phyloP scores from a whole-genome alignment of 2,329 filamentous ascomycete species.

The Rutstroemia sp. region DNA sequence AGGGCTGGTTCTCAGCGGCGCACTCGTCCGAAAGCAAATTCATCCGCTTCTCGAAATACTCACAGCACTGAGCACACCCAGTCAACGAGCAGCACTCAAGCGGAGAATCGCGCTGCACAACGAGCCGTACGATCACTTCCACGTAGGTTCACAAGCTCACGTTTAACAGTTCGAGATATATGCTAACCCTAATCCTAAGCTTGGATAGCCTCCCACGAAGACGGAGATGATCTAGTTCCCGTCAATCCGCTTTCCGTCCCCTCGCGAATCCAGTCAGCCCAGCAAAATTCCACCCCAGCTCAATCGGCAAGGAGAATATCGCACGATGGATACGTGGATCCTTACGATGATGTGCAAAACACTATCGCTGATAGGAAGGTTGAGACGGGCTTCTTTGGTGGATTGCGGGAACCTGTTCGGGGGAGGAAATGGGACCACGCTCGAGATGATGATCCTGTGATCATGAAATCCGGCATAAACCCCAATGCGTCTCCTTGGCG shows the following conservation, averaged over 20 bases:
- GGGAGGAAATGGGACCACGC: conserved; percentile 31
- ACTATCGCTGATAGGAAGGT: conserved; percentile 18
- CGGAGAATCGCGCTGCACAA: conserved; percentile 18
- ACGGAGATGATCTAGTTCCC: conserved; percentile 18
- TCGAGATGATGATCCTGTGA: conserved; percentile 29
- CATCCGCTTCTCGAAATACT: conserved; percentile 19
- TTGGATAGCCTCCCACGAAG: conserved; percentile 29
- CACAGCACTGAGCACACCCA: conserved; percentile 17
- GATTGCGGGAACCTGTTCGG: conserved; percentile 26
- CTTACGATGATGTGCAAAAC: conserved; percentile 19
- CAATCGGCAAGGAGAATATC: conserved; percentile 21
- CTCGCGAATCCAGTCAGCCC: conserved; percentile 22
- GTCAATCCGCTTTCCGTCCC: conserved; percentile 21
- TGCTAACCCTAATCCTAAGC: conserved; percentile 16
- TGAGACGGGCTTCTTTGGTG: conserved; percentile 28
- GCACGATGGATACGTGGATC: conserved; percentile 28
- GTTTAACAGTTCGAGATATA: not conserved
- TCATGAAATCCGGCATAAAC: conserved; percentile 21
- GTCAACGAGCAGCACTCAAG: conserved; percentile 20
- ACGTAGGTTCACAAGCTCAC: conserved; percentile 17
- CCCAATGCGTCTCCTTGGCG: conserved; percentile 24
- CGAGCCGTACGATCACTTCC: conserved; percentile 26
- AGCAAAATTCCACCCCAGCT: conserved; percentile 23
- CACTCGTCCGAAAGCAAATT: conserved; percentile 20
- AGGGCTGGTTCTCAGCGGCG: conserved; percentile 8